Conservation (phyloP, 1,139 yeast species). For the Wickerhamiella pararugosa region DNA sequence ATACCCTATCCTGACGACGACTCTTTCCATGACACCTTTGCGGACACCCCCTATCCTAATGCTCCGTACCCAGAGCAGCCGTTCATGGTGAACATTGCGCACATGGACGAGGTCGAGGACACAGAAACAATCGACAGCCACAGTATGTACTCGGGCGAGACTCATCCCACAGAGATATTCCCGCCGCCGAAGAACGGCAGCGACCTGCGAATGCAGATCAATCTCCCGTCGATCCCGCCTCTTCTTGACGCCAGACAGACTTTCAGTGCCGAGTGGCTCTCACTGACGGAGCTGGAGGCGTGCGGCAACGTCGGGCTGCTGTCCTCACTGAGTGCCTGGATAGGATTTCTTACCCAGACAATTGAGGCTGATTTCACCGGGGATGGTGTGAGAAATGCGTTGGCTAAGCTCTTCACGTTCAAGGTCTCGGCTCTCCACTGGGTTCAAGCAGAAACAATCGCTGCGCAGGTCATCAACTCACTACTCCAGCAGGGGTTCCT, state of each 20-base stretch:
- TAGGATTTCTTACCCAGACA: slow-evolving; percentile 14
- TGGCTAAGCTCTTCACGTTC: slow-evolving; percentile 37
- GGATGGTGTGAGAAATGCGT: slow-evolving; percentile 30
- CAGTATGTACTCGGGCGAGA: too few species aligned
- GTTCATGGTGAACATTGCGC: slow-evolving; percentile 9
- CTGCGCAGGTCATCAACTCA: slow-evolving; percentile 37
- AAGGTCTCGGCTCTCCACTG: slow-evolving; percentile 38
- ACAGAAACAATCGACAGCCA: too few species aligned
- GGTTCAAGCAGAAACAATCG: slow-evolving; percentile 42
- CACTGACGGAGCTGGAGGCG: slow-evolving; percentile 26
- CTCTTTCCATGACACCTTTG: neutral
- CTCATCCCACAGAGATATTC: too few species aligned
- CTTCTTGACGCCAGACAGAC: slow-evolving; percentile 20
- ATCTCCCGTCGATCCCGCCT: slow-evolving; percentile 24
- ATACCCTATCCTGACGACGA: neutral
- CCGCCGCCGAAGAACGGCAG: too few species aligned
- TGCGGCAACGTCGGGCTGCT: slow-evolving; percentile 39
- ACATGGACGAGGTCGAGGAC: slow-evolving; percentile 7
- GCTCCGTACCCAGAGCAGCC: slow-evolving; percentile 3
- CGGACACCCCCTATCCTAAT: neutral
- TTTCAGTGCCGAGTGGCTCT: slow-evolving; percentile 30
- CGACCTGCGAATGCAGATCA: slow-evolving; percentile 9
- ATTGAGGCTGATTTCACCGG: slow-evolving; percentile 34
- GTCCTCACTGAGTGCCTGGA: slow-evolving; percentile 28
- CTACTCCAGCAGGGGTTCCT: slow-evolving; percentile 36